These are phyloP conservation scores for Vitis rupestris DNA, from an alignment of 164 flowering plant species.

Conservation along the genomic window DNA sequence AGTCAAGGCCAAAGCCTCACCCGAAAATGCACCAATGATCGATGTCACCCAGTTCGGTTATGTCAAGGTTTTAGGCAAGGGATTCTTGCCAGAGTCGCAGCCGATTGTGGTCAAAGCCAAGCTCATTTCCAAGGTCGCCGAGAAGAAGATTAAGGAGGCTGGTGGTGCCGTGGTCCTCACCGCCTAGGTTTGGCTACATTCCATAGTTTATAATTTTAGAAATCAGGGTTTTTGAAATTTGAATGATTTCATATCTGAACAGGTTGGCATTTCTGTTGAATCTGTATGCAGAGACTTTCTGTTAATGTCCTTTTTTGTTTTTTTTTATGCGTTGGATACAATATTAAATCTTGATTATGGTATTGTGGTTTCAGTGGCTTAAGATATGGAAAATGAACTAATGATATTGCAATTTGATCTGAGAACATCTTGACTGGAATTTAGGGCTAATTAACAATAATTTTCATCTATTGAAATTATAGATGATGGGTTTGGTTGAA, in stretches of 20 bases:
- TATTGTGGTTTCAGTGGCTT: background rate
- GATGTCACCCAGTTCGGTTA: constrained; percentile 70
- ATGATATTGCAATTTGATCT: too few species aligned
- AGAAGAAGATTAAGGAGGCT: constrained; percentile 70
- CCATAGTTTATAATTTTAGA: background rate
- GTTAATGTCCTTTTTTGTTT: too few species aligned
- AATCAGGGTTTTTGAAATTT: background rate
- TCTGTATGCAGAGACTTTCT: background rate
- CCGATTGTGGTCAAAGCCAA: constrained; percentile 76
- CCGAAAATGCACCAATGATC: constrained; percentile 46
- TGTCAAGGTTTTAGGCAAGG: constrained; percentile 76
- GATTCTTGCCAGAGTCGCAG: constrained; percentile 41
- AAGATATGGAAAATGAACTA: too few species aligned
- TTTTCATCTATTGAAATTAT: too few species aligned
- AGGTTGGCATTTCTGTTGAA: constrained; percentile 1
- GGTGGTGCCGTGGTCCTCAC: constrained; percentile 79
- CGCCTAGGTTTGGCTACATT: constrained; percentile 36
- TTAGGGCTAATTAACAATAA: too few species aligned
- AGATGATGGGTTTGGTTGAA: too few species aligned
- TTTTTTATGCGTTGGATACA: too few species aligned
- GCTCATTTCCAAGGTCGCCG: constrained; percentile 61
- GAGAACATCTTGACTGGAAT: too few species aligned
- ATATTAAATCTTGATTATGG: background rate
- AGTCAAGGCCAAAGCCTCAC: constrained; percentile 48
- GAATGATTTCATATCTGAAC: background rate